Percentiles rank a stretch among this genome's conserved stretches.
Evolutionary conservation across 176 grass and related monocot genomes (phyloP).

Genomic region (Saccharum officinarum): DNA sequence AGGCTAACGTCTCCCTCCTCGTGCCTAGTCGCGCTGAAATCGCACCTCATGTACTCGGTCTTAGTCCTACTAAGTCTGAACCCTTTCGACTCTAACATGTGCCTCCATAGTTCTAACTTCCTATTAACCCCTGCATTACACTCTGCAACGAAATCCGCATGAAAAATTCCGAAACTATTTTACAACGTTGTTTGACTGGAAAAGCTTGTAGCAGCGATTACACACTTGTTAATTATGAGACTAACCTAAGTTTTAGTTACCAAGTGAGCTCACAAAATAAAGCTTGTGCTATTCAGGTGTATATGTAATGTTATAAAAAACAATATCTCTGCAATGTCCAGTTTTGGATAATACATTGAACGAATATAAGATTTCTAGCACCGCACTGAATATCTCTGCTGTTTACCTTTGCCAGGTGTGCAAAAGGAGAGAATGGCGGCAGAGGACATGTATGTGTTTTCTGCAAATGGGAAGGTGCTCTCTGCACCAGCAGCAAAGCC

Average conservation of each 20-base stretch:
- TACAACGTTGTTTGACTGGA: neutral
- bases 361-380: too few species aligned
- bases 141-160: too few species aligned
- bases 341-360: too few species aligned
- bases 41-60: too few species aligned
- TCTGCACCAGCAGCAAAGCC: slow-evolving; percentile 55
- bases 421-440: slow-evolving; percentile 90
- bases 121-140: too few species aligned
- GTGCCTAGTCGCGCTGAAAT: too few species aligned
- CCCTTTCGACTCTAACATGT: too few species aligned
- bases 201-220: neutral
- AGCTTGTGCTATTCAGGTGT: too few species aligned
- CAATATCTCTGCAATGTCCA: neutral
- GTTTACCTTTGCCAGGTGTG: slow-evolving; percentile 49
- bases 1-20: too few species aligned
- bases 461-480: slow-evolving; percentile 56
- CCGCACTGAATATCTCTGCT: too few species aligned
- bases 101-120: too few species aligned
- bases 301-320: neutral
- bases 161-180: neutral
- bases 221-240: neutral
- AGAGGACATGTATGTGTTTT: slow-evolving; percentile 84
- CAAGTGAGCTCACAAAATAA: neutral
- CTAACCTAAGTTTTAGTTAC: neutral
- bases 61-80: too few species aligned